A percentile compares a stretch with the other conserved stretches of the same genome.
Conservation (phyloP, 1,284 basidiomycete genomes). For the Cryptococcus sp. region DNA sequence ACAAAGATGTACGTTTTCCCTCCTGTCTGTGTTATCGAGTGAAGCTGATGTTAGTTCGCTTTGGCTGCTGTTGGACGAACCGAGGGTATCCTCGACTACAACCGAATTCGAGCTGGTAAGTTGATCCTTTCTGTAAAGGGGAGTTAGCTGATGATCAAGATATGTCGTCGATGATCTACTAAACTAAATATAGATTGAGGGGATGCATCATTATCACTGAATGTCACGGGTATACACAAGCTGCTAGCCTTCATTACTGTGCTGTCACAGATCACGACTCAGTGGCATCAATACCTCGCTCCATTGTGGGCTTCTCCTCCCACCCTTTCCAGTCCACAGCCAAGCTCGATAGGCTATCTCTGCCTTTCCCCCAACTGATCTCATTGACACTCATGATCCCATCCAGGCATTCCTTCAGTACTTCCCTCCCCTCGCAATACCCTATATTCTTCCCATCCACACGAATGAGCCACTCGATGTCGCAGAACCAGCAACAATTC, state of each 20-base stretch:
- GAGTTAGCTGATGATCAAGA: conserved; percentile 13
- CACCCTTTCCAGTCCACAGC: too few species aligned
- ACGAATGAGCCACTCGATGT: not conserved
- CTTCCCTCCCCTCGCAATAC: not conserved
- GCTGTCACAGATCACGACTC: too few species aligned
- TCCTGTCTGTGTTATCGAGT: not conserved
- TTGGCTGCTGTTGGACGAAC: conserved; percentile 58
- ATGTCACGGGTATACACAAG: too few species aligned
- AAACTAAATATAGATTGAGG: conserved; percentile 9
- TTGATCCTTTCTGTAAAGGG: conserved; percentile 9
- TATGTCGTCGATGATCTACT: conserved; percentile 45
- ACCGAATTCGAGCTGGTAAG: conserved; percentile 53
- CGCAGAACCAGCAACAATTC: not conserved
- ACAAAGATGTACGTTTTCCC: conserved; percentile 53
- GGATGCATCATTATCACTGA: not conserved
- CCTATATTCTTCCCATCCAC: not conserved
- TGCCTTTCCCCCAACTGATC: not conserved
- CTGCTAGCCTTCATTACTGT: too few species aligned
- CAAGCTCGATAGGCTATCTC: too few species aligned
- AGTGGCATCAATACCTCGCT: too few species aligned
- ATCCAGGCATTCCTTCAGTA: not conserved
- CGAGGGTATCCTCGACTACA: conserved; percentile 69
- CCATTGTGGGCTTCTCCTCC: too few species aligned
- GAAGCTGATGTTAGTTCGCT: conserved; percentile 16
- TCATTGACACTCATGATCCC: not conserved